These are phyloP conservation scores for Lepiota venenata DNA, from an alignment of 768 basidiomycete species.

Conservation along the genomic window DNA sequence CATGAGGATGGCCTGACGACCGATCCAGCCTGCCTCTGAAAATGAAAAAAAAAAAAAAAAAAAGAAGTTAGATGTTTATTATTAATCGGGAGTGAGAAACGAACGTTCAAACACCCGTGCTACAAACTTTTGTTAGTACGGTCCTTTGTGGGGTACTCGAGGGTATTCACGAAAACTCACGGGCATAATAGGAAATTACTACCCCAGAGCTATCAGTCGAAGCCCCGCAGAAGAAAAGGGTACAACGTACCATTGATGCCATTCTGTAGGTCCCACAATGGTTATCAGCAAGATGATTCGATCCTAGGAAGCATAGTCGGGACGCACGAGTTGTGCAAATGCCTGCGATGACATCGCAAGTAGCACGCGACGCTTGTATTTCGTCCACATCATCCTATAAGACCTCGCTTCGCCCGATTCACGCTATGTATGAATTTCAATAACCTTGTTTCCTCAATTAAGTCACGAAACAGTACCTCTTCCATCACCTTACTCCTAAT, in stretches of 20 bases:
- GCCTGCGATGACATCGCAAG: constrained; percentile 95
- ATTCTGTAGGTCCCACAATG: constrained; percentile 47
- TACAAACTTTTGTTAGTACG: constrained; percentile 21
- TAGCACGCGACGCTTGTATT: constrained; percentile 83
- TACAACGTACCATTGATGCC: constrained; percentile 81
- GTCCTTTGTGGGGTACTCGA: constrained; percentile 6
- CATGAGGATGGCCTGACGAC: constrained; percentile 92
- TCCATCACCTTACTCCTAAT: constrained; percentile 78
- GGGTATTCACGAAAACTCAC: constrained; percentile 43
- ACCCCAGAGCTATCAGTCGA: background rate
- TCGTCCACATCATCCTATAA: constrained; percentile 82
- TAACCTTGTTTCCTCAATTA: background rate
- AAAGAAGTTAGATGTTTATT: constrained; percentile 8
- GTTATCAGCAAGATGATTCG: background rate
- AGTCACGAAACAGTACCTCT: constrained; percentile 42
- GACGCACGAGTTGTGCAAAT: constrained; percentile 86
- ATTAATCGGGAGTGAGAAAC: constrained; percentile 6
- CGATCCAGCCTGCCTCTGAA: constrained; percentile 92
- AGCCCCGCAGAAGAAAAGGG: constrained; percentile 6
- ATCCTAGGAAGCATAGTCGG: constrained; percentile 8
- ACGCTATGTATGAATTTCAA: constrained; percentile 41
- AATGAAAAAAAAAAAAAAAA: constrained; percentile 16
- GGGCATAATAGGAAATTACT: constrained; percentile 95
- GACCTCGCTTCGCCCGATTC: constrained; percentile 71
- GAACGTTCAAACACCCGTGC: constrained; percentile 90